These are phyloP conservation scores for Paraglomus brasilianum DNA, from an alignment of 192 early-diverging fungal species.

Conservation along the genomic window DNA sequence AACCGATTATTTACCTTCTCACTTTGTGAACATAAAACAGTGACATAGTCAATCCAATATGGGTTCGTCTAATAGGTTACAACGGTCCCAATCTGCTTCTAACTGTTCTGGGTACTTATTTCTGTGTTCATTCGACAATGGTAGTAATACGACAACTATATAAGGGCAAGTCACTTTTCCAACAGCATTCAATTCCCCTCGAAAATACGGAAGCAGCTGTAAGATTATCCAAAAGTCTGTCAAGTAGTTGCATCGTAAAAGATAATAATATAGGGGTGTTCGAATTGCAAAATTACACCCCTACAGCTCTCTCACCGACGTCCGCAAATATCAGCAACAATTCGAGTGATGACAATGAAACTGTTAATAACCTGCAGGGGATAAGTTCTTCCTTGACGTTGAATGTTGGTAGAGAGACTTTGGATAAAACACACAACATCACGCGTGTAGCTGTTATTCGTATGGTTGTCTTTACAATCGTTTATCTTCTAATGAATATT, in stretches of 20 bases:
- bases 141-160: too few species aligned
- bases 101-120: not conserved
- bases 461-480: not conserved
- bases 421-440: not conserved
- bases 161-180: too few species aligned
- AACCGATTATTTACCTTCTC: too few species aligned
- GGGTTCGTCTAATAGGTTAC: slow-evolving; percentile 14
- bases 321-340: too few species aligned
- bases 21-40: not conserved
- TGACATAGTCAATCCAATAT: slow-evolving; percentile 9
- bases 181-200: too few species aligned
- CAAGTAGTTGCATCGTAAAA: not conserved
- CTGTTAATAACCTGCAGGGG: too few species aligned
- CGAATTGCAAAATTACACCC: too few species aligned
- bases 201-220: not conserved
- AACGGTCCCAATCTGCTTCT: not conserved
- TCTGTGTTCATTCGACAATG: not conserved
- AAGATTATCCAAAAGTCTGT: not conserved
- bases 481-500: too few species aligned
- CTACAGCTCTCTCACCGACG: too few species aligned
- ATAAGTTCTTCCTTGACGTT: too few species aligned
- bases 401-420: not conserved
- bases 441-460: not conserved
- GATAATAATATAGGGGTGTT: too few species aligned
- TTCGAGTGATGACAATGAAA: too few species aligned